Evolutionary conservation across 2,329 filamentous ascomycete genomes (phyloP).

Genomic region (Cadophora gregata): DNA sequence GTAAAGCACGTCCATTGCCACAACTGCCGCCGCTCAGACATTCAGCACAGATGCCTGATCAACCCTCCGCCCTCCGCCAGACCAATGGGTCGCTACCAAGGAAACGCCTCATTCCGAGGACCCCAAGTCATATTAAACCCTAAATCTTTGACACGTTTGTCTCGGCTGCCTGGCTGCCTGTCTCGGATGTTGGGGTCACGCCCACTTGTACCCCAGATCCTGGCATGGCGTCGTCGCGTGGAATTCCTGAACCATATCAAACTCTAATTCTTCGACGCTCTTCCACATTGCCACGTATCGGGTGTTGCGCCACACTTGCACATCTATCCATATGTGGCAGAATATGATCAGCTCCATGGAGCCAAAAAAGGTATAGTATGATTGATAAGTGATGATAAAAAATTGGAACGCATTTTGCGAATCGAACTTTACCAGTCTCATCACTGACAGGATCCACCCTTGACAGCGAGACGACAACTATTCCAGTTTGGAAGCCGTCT

Average conservation of each 20-base stretch:
- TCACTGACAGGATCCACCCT: not conserved
- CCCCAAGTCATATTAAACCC: not conserved
- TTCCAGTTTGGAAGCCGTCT: slow-evolving; percentile 1
- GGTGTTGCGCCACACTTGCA: not conserved
- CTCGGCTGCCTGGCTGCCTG: not conserved
- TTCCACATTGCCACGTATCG: not conserved
- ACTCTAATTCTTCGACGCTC: not conserved
- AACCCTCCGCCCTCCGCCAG: not conserved
- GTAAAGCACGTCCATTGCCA: not conserved
- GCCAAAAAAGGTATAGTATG: not conserved
- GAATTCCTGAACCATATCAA: not conserved
- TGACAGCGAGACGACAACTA: not conserved
- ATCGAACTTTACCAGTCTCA: slow-evolving; percentile 9
- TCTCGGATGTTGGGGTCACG: slow-evolving; percentile 6
- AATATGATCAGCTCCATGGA: not conserved
- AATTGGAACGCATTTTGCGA: not conserved
- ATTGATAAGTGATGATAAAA: not conserved
- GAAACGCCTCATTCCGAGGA: not conserved
- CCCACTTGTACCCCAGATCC: slow-evolving; percentile 7
- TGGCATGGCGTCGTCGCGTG: not conserved
- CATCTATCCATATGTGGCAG: not conserved
- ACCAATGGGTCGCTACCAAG: not conserved
- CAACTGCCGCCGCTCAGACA: slow-evolving; percentile 14
- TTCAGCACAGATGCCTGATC: slow-evolving; percentile 6
- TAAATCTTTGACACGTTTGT: slow-evolving; percentile 9